These are phyloP conservation scores for Craterostigma plantagineum DNA, from an alignment of 257 asterid genomes.

Conservation along the genomic window DNA sequence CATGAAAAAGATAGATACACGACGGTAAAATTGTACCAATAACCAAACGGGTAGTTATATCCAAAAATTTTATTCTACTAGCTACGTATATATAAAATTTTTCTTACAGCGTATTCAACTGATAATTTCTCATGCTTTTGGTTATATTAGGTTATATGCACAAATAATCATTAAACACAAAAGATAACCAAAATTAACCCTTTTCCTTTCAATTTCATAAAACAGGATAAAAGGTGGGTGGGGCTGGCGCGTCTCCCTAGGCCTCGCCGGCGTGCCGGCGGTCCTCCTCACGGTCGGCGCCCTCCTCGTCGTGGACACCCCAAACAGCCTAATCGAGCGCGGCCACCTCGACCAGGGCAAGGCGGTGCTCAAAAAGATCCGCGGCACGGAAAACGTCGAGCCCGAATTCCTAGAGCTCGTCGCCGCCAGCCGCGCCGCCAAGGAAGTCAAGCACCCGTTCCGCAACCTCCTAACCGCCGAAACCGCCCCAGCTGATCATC, in stretches of 20 bases:
- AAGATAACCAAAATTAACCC: no score
- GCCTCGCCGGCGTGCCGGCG: constrained; percentile 83
- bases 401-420: constrained; percentile 69
- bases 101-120: no score
- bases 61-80: no score
- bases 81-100: no score
- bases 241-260: constrained; percentile 86
- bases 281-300: constrained; percentile 58
- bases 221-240: constrained; percentile 57
- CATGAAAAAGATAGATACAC: no score
- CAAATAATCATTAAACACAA: no score
- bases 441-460: constrained; percentile 74
- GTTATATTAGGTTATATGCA: no score
- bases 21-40: no score
- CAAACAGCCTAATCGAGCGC: constrained; percentile 74
- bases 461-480: constrained; percentile 56
- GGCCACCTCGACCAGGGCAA: constrained; percentile 67
- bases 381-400: constrained; percentile 66
- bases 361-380: constrained; percentile 40
- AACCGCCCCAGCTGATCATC: constrained; percentile 71
- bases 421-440: constrained; percentile 72
- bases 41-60: no score
- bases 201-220: background rate
- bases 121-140: no score
- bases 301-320: constrained; percentile 57